Conservation (phyloP, 78 protist species). For the Planoprotostelium fungivorum region DNA sequence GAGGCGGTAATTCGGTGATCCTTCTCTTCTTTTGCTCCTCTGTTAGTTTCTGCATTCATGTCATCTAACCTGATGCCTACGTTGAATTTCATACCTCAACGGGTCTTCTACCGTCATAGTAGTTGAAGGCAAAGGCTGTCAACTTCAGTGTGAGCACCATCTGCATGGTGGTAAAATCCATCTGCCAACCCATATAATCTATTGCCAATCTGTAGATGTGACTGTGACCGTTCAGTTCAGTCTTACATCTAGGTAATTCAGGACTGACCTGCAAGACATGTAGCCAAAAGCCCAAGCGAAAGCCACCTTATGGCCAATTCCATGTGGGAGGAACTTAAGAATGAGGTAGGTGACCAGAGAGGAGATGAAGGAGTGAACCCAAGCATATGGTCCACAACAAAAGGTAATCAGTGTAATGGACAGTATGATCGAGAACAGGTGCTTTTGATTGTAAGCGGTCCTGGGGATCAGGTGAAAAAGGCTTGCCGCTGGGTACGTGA, state of each 20-base stretch:
- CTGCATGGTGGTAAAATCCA: constrained; percentile 55
- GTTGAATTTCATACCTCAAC: constrained; percentile 3
- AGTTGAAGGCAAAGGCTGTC: constrained; percentile 60
- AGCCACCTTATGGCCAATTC: constrained; percentile 18
- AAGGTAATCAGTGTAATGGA: constrained; percentile 28
- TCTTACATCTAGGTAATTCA: neutral
- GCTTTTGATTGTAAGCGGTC: constrained; percentile 12
- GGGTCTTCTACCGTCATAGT: constrained; percentile 40
- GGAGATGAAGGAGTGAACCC: constrained; percentile 48
- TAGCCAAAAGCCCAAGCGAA: constrained; percentile 39
- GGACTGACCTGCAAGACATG: constrained; percentile 12
- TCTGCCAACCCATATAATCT: constrained; percentile 56
- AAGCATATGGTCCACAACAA: constrained; percentile 31
- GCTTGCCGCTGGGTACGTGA: constrained; percentile 41
- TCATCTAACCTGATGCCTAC: neutral
- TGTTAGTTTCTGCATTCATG: constrained; percentile 3
- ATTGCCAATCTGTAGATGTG: constrained; percentile 39
- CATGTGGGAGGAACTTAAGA: constrained; percentile 22
- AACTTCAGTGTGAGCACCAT: constrained; percentile 65
- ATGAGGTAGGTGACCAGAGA: constrained; percentile 11
- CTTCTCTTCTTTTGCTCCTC: constrained; percentile 47
- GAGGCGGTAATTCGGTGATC: constrained; percentile 45
- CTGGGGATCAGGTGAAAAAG: constrained; percentile 24
- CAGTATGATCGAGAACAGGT: constrained; percentile 23
- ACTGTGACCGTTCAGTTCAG: neutral